Conservation (phyloP, 1,139 yeast genomes). For the Protomyces inouyei region DNA sequence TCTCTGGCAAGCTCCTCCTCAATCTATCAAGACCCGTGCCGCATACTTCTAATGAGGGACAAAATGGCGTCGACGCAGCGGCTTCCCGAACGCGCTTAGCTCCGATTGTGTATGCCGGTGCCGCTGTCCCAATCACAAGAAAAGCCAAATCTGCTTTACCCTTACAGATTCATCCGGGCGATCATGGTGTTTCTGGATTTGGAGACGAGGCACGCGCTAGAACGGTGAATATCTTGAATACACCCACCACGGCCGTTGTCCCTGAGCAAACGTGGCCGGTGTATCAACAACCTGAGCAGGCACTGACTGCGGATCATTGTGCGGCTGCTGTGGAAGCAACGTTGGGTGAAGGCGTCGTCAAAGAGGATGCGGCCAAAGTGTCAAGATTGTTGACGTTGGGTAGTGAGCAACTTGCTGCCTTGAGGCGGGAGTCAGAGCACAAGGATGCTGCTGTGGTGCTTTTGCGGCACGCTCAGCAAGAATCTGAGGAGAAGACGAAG, state of each 20-base stretch:
- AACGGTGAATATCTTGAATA: conserved; percentile 8
- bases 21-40: neutral
- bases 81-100: neutral
- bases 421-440: too few species aligned
- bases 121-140: neutral
- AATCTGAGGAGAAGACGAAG: too few species aligned
- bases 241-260: conserved; percentile 4
- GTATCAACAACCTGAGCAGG: neutral
- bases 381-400: too few species aligned
- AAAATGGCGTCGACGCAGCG: neutral
- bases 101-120: neutral
- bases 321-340: too few species aligned
- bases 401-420: too few species aligned
- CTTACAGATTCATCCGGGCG: neutral
- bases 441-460: too few species aligned
- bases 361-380: too few species aligned
- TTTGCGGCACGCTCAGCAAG: too few species aligned
- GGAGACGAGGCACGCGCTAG: neutral
- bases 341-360: too few species aligned
- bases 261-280: conserved; percentile 7
- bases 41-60: neutral
- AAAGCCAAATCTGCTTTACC: neutral
- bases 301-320: too few species aligned
- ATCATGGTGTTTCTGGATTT: neutral
- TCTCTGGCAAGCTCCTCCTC: neutral